Evolutionary conservation across 1,284 basidiomycete genomes (phyloP).

Genomic region (Tilletia horrida): DNA sequence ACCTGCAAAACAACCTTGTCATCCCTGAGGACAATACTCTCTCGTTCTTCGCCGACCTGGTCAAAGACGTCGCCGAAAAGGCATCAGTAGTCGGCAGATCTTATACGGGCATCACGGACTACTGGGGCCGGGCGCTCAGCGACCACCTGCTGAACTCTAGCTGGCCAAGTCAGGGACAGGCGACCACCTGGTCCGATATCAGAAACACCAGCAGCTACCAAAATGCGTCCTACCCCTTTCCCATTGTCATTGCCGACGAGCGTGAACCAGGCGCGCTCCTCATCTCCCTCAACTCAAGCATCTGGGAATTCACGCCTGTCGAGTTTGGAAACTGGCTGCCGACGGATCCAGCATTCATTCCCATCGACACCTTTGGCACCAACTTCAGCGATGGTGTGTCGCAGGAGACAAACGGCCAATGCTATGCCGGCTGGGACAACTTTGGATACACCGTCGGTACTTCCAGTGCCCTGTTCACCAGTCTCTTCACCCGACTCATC

Average conservation of each 20-base stretch:
- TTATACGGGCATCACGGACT: slow-evolving; percentile 44
- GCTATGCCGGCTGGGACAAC: slow-evolving; percentile 46
- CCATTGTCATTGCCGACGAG: slow-evolving; percentile 60
- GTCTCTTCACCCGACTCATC: slow-evolving; percentile 42
- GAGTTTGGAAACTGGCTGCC: slow-evolving; percentile 60
- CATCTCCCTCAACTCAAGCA: slow-evolving; percentile 55
- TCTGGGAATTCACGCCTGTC: slow-evolving; percentile 59
- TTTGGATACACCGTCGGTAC: slow-evolving; percentile 45
- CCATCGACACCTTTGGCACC: slow-evolving; percentile 48
- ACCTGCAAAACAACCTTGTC: slow-evolving; percentile 58
- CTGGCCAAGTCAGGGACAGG: slow-evolving; percentile 42
- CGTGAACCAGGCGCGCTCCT: slow-evolving; percentile 57
- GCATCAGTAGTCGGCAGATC: slow-evolving; percentile 27
- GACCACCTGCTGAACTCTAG: slow-evolving; percentile 46
- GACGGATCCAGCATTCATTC: slow-evolving; percentile 43
- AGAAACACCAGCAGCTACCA: slow-evolving; percentile 39
- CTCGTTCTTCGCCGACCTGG: slow-evolving; percentile 56
- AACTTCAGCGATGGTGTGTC: slow-evolving; percentile 36
- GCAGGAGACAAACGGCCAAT: slow-evolving; percentile 27
- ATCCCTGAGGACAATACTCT: slow-evolving; percentile 56
- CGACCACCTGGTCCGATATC: slow-evolving; percentile 43
- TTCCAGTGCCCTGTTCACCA: slow-evolving; percentile 55
- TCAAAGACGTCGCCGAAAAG: slow-evolving; percentile 39
- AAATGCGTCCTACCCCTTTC: slow-evolving; percentile 42
- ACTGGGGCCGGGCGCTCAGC: slow-evolving; percentile 49